Conservation (phyloP, 495 filamentous ascomycete species). For the Pyrenula massariospora region DNA sequence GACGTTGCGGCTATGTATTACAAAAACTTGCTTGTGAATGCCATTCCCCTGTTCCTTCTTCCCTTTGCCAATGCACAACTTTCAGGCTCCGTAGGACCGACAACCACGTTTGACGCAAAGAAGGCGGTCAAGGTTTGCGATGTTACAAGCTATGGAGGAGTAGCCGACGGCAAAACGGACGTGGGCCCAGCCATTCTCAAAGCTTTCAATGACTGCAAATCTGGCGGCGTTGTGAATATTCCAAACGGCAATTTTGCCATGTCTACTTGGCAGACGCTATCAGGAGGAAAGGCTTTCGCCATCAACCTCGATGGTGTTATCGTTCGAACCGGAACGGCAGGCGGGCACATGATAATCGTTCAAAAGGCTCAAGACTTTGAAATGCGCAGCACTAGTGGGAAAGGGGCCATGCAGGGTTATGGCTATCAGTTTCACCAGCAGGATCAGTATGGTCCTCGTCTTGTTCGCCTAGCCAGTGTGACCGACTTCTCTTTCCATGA, state of each 20-base stretch:
- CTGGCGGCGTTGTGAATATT: constrained; percentile 21
- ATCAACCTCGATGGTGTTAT: constrained; percentile 23
- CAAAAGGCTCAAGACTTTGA: constrained; percentile 18
- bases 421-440: constrained; percentile 20
- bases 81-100: constrained; percentile 3
- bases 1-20: background rate
- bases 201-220: constrained; percentile 17
- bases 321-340: constrained; percentile 19
- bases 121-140: constrained; percentile 12
- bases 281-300: constrained; percentile 17
- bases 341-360: constrained; percentile 26
- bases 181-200: constrained; percentile 16
- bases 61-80: background rate
- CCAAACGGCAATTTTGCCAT: constrained; percentile 13
- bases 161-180: constrained; percentile 14
- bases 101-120: constrained; percentile 10
- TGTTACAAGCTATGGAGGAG: constrained; percentile 14
- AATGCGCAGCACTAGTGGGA: constrained; percentile 12
- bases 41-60: background rate
- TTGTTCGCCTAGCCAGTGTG: constrained; percentile 18
- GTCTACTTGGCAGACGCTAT: constrained; percentile 20
- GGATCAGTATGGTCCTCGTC: constrained; percentile 15
- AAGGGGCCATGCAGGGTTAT: constrained; percentile 18
- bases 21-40: background rate
- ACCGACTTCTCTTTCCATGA: constrained; percentile 19